phyloP scores from a whole-genome alignment of 148 eudicot species.

The Spergularia bocconei region DNA sequence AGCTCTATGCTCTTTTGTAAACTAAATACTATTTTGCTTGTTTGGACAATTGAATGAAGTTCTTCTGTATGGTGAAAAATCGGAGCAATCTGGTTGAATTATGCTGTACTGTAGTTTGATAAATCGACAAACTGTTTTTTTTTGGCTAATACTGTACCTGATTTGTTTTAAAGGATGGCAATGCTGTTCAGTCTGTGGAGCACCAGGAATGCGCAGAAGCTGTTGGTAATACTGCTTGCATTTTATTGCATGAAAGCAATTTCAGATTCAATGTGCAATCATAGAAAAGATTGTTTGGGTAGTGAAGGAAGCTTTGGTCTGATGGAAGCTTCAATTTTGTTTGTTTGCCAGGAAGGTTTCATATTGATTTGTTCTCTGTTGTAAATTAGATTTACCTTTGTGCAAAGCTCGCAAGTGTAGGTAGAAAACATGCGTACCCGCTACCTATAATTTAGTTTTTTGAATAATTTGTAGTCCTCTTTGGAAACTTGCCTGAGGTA shows the following conservation, averaged over 20 bases:
- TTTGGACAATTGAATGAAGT: too few species aligned
- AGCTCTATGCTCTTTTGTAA: too few species aligned
- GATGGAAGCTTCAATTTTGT: not conserved
- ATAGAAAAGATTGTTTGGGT: not conserved
- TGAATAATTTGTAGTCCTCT: not conserved
- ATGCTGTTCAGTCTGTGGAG: slow-evolving; percentile 28
- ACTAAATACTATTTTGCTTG: too few species aligned
- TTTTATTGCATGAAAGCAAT: not conserved
- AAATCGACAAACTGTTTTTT: not conserved
- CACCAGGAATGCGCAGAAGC: slow-evolving; percentile 18
- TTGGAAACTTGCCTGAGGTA: not conserved
- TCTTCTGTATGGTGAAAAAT: too few species aligned
- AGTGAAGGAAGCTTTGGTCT: not conserved
- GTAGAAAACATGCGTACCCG: too few species aligned
- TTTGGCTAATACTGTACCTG: not conserved
- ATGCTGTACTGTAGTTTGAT: not conserved
- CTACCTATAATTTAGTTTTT: too few species aligned
- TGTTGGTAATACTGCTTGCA: slow-evolving; percentile 24
- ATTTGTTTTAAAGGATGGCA: slow-evolving; percentile 26
- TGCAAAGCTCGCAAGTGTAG: not conserved
- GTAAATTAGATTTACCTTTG: not conserved
- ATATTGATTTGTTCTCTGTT: not conserved
- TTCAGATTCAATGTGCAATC: not conserved
- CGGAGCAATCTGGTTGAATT: not conserved
- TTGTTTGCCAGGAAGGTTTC: not conserved